phyloP scores from a whole-genome alignment of 1,284 basidiomycete genomes.

The Cutaneotrichosporon cutaneum region DNA sequence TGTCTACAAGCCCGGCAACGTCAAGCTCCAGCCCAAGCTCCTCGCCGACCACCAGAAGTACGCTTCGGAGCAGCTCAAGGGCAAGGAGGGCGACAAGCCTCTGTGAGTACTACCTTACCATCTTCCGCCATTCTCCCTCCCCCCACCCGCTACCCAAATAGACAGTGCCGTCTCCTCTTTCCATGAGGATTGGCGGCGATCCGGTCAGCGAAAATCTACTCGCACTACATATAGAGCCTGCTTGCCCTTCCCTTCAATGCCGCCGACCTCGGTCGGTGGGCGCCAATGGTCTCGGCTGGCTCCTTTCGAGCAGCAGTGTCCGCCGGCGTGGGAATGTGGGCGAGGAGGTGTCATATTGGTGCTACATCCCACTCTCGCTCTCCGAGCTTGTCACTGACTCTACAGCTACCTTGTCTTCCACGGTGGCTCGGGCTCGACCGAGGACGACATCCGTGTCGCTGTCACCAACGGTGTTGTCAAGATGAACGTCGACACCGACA shows the following conservation, averaged over 20 bases:
- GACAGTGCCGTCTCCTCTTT: slow-evolving; percentile 49
- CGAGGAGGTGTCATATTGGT: slow-evolving; percentile 52
- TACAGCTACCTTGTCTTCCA: slow-evolving; percentile 97
- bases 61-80: slow-evolving; percentile 69
- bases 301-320: slow-evolving; percentile 36
- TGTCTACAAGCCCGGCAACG: slow-evolving; percentile 93
- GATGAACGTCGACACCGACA: slow-evolving; percentile 91
- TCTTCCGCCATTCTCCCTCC: not conserved
- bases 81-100: slow-evolving; percentile 59
- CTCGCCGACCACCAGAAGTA: slow-evolving; percentile 88
- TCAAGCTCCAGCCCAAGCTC: slow-evolving; percentile 86
- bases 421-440: slow-evolving; percentile 96
- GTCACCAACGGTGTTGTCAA: slow-evolving; percentile 92
- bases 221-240: slow-evolving; percentile 49
- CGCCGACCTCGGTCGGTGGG: slow-evolving; percentile 23
- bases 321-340: slow-evolving; percentile 39
- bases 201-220: slow-evolving; percentile 48
- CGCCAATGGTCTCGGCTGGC: slow-evolving; percentile 26
- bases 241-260: slow-evolving; percentile 44
- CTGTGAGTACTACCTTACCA: slow-evolving; percentile 61
- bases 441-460: slow-evolving; percentile 93
- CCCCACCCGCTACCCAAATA: slow-evolving; percentile 51
- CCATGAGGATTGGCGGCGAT: slow-evolving; percentile 46
- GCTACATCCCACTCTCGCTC: slow-evolving; percentile 30
- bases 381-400: slow-evolving; percentile 18